Evolutionary conservation across 176 grass and related monocot species (phyloP).

Genomic region (Oryza rufipogon): DNA sequence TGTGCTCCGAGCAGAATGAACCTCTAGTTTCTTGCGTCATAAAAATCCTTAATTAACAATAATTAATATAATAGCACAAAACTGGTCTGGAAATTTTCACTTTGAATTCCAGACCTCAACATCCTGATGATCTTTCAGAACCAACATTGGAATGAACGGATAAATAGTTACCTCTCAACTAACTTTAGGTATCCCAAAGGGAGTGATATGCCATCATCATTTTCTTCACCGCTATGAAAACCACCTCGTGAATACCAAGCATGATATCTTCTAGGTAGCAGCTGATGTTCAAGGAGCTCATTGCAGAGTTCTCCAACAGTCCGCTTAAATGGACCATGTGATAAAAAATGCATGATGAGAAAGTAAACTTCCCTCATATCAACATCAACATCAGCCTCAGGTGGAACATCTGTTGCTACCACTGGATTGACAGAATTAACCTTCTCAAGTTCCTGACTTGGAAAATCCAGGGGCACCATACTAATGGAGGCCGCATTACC

Average conservation of each 20-base stretch:
- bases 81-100: slow-evolving; percentile 20
- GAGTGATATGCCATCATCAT: slow-evolving; percentile 94
- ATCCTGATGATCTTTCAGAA: neutral
- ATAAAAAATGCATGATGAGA: slow-evolving; percentile 96
- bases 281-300: slow-evolving; percentile 81
- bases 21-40: neutral
- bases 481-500: slow-evolving; percentile 46
- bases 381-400: slow-evolving; percentile 68
- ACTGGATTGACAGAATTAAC: slow-evolving; percentile 49
- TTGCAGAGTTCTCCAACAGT: slow-evolving; percentile 73
- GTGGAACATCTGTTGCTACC: slow-evolving; percentile 47
- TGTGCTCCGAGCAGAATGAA: neutral
- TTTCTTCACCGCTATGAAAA: slow-evolving; percentile 70
- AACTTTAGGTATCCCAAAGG: slow-evolving; percentile 87
- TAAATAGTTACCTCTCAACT: slow-evolving; percentile 73
- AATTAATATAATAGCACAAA: slow-evolving; percentile 30
- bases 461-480: slow-evolving; percentile 68
- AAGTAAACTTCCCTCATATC: slow-evolving; percentile 95
- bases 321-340: slow-evolving; percentile 83
- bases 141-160: neutral
- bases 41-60: slow-evolving; percentile 13
- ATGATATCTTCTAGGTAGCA: slow-evolving; percentile 98
- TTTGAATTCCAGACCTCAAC: neutral
- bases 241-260: slow-evolving; percentile 87
- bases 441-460: slow-evolving; percentile 58